Conservation (phyloP, 2,329 filamentous ascomycete genomes). For the Colletotrichum sublineola region DNA sequence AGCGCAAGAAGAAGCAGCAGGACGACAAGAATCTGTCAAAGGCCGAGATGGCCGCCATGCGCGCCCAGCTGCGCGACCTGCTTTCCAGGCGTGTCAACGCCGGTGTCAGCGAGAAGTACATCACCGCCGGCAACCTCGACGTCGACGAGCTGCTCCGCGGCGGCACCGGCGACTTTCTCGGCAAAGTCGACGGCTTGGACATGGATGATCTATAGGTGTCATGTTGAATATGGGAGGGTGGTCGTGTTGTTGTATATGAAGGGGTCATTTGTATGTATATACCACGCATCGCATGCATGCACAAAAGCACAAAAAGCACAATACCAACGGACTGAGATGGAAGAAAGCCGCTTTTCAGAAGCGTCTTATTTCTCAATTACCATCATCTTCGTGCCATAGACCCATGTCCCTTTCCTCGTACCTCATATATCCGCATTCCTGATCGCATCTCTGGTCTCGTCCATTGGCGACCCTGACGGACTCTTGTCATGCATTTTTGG, state of each 20-base stretch:
- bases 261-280: not conserved
- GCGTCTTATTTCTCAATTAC: not conserved
- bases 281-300: not conserved
- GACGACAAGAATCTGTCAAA: slow-evolving; percentile 77
- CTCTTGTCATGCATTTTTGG: not conserved
- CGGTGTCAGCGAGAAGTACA: slow-evolving; percentile 88
- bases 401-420: not conserved
- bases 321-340: not conserved
- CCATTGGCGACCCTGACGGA: not conserved
- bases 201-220: slow-evolving; percentile 49
- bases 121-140: slow-evolving; percentile 88
- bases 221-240: not conserved
- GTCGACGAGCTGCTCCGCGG: slow-evolving; percentile 77
- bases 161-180: slow-evolving; percentile 76
- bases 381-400: no score
- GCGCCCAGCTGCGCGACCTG: slow-evolving; percentile 79
- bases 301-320: not conserved
- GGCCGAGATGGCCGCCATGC: slow-evolving; percentile 77
- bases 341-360: not conserved
- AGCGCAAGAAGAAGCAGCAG: slow-evolving; percentile 80
- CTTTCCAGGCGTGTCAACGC: slow-evolving; percentile 83
- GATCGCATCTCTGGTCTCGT: not conserved
- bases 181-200: slow-evolving; percentile 60
- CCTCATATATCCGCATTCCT: not conserved
- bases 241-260: not conserved